Base-by-base conservation (phyloP, 768 basidiomycete genomes). In the Multifurca ochricompacta region DNA sequence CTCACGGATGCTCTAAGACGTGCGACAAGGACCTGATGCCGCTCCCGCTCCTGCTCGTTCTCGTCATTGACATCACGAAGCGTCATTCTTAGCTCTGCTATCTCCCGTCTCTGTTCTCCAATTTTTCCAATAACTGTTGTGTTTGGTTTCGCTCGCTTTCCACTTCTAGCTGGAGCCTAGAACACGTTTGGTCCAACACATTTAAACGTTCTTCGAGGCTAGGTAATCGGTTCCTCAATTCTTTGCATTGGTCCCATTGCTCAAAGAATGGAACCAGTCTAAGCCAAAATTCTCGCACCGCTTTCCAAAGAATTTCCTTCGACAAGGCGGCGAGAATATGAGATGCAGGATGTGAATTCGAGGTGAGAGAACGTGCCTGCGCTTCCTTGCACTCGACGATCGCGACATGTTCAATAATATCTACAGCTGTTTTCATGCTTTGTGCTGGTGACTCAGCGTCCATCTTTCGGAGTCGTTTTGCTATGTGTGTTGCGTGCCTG, bases 201-300 rank as follows among this genome's bases (percentile, higher is more conserved):
- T 7, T 18, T n/a, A 30, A 0, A 2, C 19, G 31, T 31, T 39
- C 30, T 16, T 25, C 10, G 8, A 51, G 3, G 18, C 13, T 7
- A 25, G 23, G 18, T 18, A 40, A 1, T 13, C 32, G 6, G 10
- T 27, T 16, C 21, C 6, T 27, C 14, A 50, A 2, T 1, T 31
- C 35, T 14, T 31, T 30, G 42, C 9, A 9, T 3, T 11, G 4
- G 2, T 51, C 42, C 35, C 48, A 32, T 21, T 14, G 19, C 42
- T 45, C 45, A 23, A 47, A 34, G 44, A 31, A 28, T 16, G 18
- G 9, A 13, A 42, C 39, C 25, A 56, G 37, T 13, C n/a, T 41
- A 5, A 47, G 45, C 56, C 49, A 57, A 10, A 52, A 57, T 31
- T 52, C 50, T 37, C 45, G 49, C 40, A 57, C 56, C 14, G 56